Base-by-base conservation (phyloP, 2,329 filamentous ascomycete genomes). In the Dothideomycetes sp. region DNA sequence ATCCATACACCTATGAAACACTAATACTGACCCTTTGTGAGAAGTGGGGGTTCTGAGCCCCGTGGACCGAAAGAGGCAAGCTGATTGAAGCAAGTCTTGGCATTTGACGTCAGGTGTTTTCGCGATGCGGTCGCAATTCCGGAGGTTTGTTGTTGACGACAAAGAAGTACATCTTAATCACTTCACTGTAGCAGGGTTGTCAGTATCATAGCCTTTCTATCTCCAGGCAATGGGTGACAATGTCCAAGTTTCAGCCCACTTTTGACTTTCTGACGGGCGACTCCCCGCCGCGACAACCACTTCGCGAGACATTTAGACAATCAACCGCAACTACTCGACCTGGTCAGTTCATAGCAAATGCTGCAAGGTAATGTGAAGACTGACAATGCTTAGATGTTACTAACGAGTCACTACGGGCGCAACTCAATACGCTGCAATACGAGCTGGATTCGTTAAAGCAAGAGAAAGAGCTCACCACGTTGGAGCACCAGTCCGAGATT, bases 381-480 rank as follows among this genome's bases (percentile, higher is more conserved):
- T 10, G 3, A 16, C 2, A 11, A 5, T 10, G 17, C 5, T 2
- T 19, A 39, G 41, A 43, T 19, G 54, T 58, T 47, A 55, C 58
- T 49, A 80, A 75, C 44, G 88, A 96, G 53, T 81, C 88, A 47
- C 70, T 96, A 18, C 88, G 89, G 54, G 85, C 89, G 2, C 86
- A 95, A 60, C 69, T 96, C 31, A 91, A 88, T 45, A 84, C 86
- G 0, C 67, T 95, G 37, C 81, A 80, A 45, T 98, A 95, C 63
- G 85, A 89, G 43, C 72, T 94, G 48, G 84, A 87, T 52, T 89
- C 84, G 14, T 67, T 84, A 38, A 88, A 89, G 52, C 85, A 94
- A 50, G 89, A 96, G 54, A 81, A 84, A 50, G 86, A 94, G 42
- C 74, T 95, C 52, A 69, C 79, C 35, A 72, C 77, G 8, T 69